Evolutionary conservation across 1,284 basidiomycete genomes (phyloP), one percentile per base, ranked within the genome.

Genomic region (Ganoderma leucocontextum): DNA sequence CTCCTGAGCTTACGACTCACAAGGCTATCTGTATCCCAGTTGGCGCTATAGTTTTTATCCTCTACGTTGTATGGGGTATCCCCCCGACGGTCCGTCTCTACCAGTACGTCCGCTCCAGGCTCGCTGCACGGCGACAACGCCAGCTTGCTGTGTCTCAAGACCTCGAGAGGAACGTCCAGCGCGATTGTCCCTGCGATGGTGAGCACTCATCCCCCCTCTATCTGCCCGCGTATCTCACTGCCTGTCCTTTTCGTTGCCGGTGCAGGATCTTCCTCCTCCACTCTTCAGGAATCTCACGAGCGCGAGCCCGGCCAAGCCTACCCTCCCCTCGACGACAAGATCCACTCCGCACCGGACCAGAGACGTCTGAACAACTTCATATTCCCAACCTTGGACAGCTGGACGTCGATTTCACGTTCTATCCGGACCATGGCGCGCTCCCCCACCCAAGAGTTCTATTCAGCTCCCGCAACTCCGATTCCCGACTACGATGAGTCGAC

Each of bases 1-100:
- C 55, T 58, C 19, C 19, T 2, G 7, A 8, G 8, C 19, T 36
- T 6, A 36, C 9, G 15, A n/a, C 36, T 38, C 55, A n/a, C 33
- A 9, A 19, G 13, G 1, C 8, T 17, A 25, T 19, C 33, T 35
- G 35, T 38, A 58, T 58, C 17, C 19, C 38, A 71, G 70, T 59
- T 12, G 64, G 33, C 29, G 64, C 68, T n/a, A 60, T 63, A 4
- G 39, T 70, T 29, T 71, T 65, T 47, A 63, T 72, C 33, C 67
- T 55, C 41, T 68, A 69, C 44, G 58, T 70, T n/a, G 58, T 71
- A 0, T 71, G 72, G 72, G 72, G 72, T 9, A 60, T 67, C 4
- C 63, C 65, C 7, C 35, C 69, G 44, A 70, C 70, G 4, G 36
- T 67, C 35, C 64, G 63, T 12, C 38, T 63, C 22, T 64, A 33